Evolutionary conservation across 495 filamentous ascomycete genomes (phyloP).

Genomic region (Saxophila tyrrhenica): DNA sequence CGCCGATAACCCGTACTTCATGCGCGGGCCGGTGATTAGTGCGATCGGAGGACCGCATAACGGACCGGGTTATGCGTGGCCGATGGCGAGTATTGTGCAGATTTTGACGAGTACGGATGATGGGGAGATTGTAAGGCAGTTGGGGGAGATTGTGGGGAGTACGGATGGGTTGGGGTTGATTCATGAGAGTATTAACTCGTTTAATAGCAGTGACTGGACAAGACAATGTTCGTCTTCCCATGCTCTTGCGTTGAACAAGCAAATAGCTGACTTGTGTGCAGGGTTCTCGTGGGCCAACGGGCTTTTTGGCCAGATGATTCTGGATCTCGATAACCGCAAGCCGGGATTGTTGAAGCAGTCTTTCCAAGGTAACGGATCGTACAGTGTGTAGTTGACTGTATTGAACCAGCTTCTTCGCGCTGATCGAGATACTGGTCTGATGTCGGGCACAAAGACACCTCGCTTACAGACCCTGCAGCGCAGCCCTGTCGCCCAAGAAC

Average conservation of each 20-base stretch:
- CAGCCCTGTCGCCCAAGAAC: too few species aligned
- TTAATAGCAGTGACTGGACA: conserved; percentile 42
- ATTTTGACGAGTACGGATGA: conserved; percentile 45
- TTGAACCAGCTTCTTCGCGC: too few species aligned
- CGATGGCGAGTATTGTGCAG: conserved; percentile 44
- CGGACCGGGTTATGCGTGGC: conserved; percentile 48
- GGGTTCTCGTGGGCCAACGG: conserved; percentile 63
- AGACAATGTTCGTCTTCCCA: conserved; percentile 42
- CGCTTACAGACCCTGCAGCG: background rate
- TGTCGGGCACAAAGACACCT: too few species aligned
- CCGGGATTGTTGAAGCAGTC: conserved; percentile 35
- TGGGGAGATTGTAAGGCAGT: conserved; percentile 36
- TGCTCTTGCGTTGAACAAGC: background rate
- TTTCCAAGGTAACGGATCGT: conserved; percentile 25
- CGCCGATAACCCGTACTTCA: conserved; percentile 46
- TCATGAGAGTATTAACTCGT: conserved; percentile 49
- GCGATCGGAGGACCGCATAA: conserved; percentile 47
- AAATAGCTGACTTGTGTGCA: conserved; percentile 5
- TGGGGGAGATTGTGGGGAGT: conserved; percentile 38
- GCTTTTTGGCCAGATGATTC: conserved; percentile 54
- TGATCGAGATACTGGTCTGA: too few species aligned
- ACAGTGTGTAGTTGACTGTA: background rate
- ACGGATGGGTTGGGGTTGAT: conserved; percentile 50
- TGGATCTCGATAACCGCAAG: conserved; percentile 43
- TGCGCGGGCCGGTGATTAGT: conserved; percentile 40